These are phyloP conservation scores for Physaria fendleri DNA, from an alignment of 345 rosid species.

Conservation along the genomic window DNA sequence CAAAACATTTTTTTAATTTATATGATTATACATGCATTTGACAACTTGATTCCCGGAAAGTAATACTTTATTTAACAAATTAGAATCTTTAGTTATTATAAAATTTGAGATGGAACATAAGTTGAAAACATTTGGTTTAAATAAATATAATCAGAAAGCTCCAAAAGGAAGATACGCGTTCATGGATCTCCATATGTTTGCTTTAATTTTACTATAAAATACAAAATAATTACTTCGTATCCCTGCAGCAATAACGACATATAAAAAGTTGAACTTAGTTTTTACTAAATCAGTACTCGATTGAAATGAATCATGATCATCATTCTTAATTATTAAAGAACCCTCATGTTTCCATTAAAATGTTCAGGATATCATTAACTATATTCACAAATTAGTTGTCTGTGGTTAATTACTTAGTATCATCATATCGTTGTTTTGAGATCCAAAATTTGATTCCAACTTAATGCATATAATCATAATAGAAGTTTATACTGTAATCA, in stretches of 20 bases:
- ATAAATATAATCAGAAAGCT: conserved; percentile 10
- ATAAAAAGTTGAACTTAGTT: conserved; percentile 4
- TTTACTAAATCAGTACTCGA: background rate
- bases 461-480: background rate
- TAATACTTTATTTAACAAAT: background rate
- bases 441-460: background rate
- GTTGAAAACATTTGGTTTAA: conserved; percentile 13
- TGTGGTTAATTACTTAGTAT: background rate
- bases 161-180: conserved; percentile 21
- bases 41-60: background rate
- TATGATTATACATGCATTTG: background rate
- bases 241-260: background rate
- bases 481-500: background rate
- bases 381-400: background rate
- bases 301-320: background rate
- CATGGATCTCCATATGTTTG: conserved; percentile 7
- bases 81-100: background rate
- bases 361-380: background rate
- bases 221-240: background rate
- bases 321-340: conserved; percentile 20
- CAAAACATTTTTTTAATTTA: background rate
- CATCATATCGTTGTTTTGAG: background rate
- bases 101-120: conserved; percentile 2
- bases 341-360: conserved; percentile 11
- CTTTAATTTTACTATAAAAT: background rate